Conservation (phyloP, 2,329 filamentous ascomycete species). For the Cercospora zeae-maydis region DNA sequence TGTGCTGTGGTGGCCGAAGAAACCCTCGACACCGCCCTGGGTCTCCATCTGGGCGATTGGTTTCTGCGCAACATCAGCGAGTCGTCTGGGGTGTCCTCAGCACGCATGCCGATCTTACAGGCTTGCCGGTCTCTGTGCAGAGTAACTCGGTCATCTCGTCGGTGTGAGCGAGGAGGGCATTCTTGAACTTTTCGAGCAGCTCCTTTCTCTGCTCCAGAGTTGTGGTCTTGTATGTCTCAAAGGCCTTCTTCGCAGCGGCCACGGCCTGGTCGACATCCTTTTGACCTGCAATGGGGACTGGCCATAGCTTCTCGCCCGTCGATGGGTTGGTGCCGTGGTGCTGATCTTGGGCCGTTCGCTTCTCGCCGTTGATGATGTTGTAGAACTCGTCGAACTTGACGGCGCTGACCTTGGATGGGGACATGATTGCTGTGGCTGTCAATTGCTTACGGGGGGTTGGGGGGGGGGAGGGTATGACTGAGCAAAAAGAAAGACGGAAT, state of each 20-base stretch:
- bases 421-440: slow-evolving; percentile 37
- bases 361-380: slow-evolving; percentile 41
- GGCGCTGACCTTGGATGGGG: slow-evolving; percentile 43
- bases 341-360: slow-evolving; percentile 31
- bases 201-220: slow-evolving; percentile 39
- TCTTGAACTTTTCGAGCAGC: slow-evolving; percentile 34
- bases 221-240: slow-evolving; percentile 35
- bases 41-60: slow-evolving; percentile 43
- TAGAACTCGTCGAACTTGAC: slow-evolving; percentile 39
- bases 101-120: slow-evolving; percentile 24
- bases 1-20: slow-evolving; percentile 39
- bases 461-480: background rate
- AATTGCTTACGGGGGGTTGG: background rate
- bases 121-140: slow-evolving; percentile 41
- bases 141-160: slow-evolving; percentile 39
- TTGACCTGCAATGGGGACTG: slow-evolving; percentile 38
- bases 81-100: background rate
- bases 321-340: slow-evolving; percentile 37
- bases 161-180: slow-evolving; percentile 33
- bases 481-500: background rate
- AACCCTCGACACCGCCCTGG: slow-evolving; percentile 32
- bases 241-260: slow-evolving; percentile 37
- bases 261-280: slow-evolving; percentile 42
- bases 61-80: slow-evolving; percentile 31
- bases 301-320: slow-evolving; percentile 39